Conservation (phyloP, 768 basidiomycete genomes). For the Hypsizygus marmoreus region DNA sequence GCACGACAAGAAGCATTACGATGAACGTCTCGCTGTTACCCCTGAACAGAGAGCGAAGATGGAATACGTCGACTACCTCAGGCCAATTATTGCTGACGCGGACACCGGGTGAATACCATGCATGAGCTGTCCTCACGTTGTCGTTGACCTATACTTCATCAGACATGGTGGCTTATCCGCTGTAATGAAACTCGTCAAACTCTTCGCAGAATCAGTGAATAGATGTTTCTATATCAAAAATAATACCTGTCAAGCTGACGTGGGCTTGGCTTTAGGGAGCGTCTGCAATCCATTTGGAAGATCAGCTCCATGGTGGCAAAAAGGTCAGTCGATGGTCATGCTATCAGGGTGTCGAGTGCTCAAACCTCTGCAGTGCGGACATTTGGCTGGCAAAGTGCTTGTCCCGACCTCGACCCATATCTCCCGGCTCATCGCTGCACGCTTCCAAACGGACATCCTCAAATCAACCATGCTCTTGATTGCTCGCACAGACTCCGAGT, state of each 20-base stretch:
- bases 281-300: constrained; percentile 89
- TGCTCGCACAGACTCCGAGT: constrained; percentile 91
- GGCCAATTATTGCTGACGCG: constrained; percentile 93
- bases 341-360: neutral
- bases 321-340: constrained; percentile 48
- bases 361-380: constrained; percentile 61
- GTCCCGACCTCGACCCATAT: constrained; percentile 89
- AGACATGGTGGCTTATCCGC: constrained; percentile 93
- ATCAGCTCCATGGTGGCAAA: constrained; percentile 93
- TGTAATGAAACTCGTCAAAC: constrained; percentile 92
- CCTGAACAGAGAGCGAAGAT: constrained; percentile 66
- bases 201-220: constrained; percentile 88
- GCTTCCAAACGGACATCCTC: constrained; percentile 90
- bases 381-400: constrained; percentile 89
- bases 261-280: constrained; percentile 56
- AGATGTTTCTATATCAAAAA: neutral
- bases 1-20: constrained; percentile 92
- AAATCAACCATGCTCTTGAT: constrained; percentile 88
- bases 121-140: neutral
- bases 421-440: constrained; percentile 79
- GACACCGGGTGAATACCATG: constrained; percentile 76
- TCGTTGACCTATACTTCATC: constrained; percentile 8
- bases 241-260: constrained; percentile 1
- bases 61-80: constrained; percentile 83
- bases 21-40: constrained; percentile 72